A percentile compares a stretch with the other conserved stretches of the same genome.
phyloP scores from a whole-genome alignment of 2,329 filamentous ascomycete species.

The Cladophialophora yegresii region DNA sequence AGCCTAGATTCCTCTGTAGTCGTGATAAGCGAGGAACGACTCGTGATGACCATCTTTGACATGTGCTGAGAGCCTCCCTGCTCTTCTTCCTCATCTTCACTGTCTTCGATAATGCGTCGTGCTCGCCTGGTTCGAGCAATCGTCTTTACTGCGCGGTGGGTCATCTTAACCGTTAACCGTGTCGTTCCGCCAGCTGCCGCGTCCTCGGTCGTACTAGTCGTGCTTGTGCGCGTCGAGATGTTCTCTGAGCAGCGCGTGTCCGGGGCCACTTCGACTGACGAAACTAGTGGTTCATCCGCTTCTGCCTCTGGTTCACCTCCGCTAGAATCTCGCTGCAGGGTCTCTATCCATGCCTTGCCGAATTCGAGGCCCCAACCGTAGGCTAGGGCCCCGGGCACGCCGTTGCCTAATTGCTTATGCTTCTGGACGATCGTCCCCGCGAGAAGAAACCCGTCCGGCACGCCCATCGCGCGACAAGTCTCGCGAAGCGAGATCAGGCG shows the following conservation, averaged over 20 bases:
- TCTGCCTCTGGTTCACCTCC: neutral
- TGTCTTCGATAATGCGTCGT: neutral
- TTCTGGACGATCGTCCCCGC: slow-evolving; percentile 60
- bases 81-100: neutral
- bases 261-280: neutral
- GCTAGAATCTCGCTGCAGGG: neutral
- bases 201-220: neutral
- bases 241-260: neutral
- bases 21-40: neutral
- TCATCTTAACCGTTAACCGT: neutral
- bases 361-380: slow-evolving; percentile 62
- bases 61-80: neutral
- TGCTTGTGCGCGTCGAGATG: neutral
- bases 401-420: slow-evolving; percentile 72
- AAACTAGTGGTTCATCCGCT: neutral
- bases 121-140: neutral
- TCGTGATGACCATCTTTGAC: neutral
- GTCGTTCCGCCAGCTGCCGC: neutral
- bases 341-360: slow-evolving; percentile 73
- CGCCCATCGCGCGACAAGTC: slow-evolving; percentile 67
- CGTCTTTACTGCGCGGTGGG: neutral
- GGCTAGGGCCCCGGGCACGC: slow-evolving; percentile 69
- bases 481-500: slow-evolving; percentile 67
- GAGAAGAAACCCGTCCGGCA: slow-evolving; percentile 69
- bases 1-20: neutral